Evolutionary conservation across 2,329 filamentous ascomycete species (phyloP).

Genomic region (Paecilomyces fulvus): DNA sequence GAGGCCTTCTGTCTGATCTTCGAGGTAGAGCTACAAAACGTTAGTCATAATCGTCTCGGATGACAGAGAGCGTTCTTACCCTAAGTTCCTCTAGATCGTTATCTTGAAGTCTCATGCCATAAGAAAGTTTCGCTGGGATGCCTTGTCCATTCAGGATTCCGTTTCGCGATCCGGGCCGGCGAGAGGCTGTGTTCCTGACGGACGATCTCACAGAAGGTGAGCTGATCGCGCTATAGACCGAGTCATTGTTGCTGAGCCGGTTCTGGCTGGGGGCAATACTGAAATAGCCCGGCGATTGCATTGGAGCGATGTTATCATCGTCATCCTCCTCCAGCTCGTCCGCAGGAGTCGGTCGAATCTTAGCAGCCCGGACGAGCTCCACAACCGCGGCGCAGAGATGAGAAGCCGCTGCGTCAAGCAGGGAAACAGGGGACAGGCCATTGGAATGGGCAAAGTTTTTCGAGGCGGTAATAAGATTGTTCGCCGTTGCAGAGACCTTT

Average conservation of each 20-base stretch:
- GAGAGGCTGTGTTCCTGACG: constrained; percentile 22
- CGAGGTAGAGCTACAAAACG: constrained; percentile 57
- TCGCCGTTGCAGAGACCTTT: constrained; percentile 83
- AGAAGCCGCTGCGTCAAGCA: constrained; percentile 86
- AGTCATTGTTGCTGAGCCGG: constrained; percentile 57
- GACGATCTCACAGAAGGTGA: constrained; percentile 46
- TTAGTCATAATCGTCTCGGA: constrained; percentile 12
- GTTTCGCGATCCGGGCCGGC: constrained; percentile 20
- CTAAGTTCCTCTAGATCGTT: constrained; percentile 53
- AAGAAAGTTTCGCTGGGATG: constrained; percentile 25
- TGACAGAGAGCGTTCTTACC: constrained; percentile 30
- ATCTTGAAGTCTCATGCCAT: constrained; percentile 35
- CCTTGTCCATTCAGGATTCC: constrained; percentile 21
- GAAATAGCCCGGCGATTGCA: constrained; percentile 62
- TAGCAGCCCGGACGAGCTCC: constrained; percentile 73
- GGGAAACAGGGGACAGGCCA: constrained; percentile 83
- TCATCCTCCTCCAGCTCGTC: constrained; percentile 73
- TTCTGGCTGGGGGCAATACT: constrained; percentile 43
- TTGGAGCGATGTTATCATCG: constrained; percentile 53
- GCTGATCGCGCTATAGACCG: constrained; percentile 64
- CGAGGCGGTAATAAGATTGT: constrained; percentile 88
- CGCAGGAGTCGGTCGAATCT: constrained; percentile 67
- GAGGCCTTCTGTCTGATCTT: constrained; percentile 71
- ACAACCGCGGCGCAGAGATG: constrained; percentile 81
- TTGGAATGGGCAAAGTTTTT: constrained; percentile 80